A percentile compares a stretch with the other conserved stretches of the same genome.
phyloP scores from a whole-genome alignment of 108 stramenopile species.

The Fragilariopsis cylindrus region DNA sequence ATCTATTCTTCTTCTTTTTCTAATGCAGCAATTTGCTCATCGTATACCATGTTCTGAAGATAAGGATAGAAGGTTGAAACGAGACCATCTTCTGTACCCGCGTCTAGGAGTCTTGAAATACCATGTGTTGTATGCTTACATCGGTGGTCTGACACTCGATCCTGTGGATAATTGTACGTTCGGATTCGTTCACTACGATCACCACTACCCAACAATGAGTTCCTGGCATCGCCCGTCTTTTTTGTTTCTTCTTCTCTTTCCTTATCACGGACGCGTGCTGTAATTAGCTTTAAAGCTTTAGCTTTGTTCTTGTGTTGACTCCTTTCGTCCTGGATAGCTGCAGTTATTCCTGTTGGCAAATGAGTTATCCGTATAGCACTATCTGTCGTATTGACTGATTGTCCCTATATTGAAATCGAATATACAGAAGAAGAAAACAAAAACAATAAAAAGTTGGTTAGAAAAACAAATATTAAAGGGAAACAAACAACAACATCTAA shows the following conservation, averaged over 20 bases:
- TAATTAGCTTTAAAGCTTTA: slow-evolving; percentile 89
- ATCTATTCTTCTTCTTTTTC: slow-evolving; percentile 40
- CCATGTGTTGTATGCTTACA: slow-evolving; percentile 77
- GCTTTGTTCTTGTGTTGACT: slow-evolving; percentile 96
- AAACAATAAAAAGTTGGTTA: neutral
- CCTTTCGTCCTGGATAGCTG: slow-evolving; percentile 96
- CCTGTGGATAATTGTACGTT: slow-evolving; percentile 98
- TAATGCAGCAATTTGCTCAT: slow-evolving; percentile 61
- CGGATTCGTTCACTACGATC: slow-evolving; percentile 95
- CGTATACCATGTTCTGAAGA: slow-evolving; percentile 60
- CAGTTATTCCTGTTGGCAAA: slow-evolving; percentile 94
- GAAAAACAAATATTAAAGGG: too few species aligned
- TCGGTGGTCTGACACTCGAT: slow-evolving; percentile 97
- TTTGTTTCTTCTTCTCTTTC: slow-evolving; percentile 50
- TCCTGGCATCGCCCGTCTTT: slow-evolving; percentile 63
- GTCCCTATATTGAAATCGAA: neutral
- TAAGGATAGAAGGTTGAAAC: slow-evolving; percentile 71
- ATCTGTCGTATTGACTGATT: slow-evolving; percentile 95
- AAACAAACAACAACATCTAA: too few species aligned
- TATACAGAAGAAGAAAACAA: neutral
- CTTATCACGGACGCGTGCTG: slow-evolving; percentile 79
- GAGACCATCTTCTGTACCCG: slow-evolving; percentile 49
- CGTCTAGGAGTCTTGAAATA: slow-evolving; percentile 56
- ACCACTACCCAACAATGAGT: slow-evolving; percentile 83
- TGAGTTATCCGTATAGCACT: slow-evolving; percentile 98